Evolutionary conservation across 164 flowering plant species (phyloP).

Genomic region (Vitis labrusca): DNA sequence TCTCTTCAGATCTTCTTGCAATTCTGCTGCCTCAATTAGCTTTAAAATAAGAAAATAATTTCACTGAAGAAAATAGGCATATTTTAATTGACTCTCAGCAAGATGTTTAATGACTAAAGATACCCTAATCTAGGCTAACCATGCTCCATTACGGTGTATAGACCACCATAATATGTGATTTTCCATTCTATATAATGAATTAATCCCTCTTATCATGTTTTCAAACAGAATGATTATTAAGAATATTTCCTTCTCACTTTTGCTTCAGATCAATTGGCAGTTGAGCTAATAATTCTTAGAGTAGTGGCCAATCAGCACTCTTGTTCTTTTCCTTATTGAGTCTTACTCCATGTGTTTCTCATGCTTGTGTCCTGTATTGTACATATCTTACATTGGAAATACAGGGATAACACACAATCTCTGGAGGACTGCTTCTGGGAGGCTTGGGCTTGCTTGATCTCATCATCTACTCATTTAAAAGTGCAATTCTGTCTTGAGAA

Average conservation of each 20-base stretch:
- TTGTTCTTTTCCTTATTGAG: background rate
- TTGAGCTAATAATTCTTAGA: background rate
- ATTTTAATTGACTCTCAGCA: no score
- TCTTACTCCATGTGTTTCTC: conserved; percentile 7
- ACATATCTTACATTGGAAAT: conserved; percentile 1
- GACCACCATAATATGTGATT: no score
- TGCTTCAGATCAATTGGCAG: background rate
- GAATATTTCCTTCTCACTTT: background rate
- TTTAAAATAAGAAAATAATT: no score
- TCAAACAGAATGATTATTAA: no score
- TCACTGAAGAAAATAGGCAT: no score
- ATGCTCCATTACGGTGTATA: no score
- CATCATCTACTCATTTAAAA: conserved; percentile 92
- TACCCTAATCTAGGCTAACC: no score
- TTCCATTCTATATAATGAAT: no score
- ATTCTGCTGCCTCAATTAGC: no score
- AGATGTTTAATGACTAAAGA: no score
- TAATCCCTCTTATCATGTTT: no score
- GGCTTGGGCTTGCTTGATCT: conserved; percentile 98
- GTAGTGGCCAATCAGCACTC: background rate
- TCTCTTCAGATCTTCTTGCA: no score
- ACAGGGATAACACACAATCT: conserved; percentile 61
- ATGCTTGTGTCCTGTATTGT: conserved; percentile 1
- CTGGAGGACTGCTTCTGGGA: conserved; percentile 98
- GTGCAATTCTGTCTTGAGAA: conserved; percentile 35